Percentiles rank a stretch among this genome's conserved stretches.
Conservation (phyloP, 177 flowering plant species). For the Vitis hybrid region DNA sequence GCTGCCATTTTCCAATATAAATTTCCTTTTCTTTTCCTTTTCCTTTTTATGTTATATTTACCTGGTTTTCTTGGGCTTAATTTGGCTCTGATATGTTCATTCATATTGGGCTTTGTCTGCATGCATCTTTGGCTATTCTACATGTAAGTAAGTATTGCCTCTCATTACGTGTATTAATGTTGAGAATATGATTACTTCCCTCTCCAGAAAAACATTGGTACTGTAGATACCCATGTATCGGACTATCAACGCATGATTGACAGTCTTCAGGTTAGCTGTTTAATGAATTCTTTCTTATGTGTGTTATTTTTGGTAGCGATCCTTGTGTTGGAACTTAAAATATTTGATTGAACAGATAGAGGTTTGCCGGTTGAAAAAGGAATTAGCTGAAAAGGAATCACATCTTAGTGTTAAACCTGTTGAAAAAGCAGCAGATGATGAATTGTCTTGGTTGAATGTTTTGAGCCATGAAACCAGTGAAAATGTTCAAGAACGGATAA, state of each 20-base stretch:
- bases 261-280: constrained; percentile 68
- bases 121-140: too few species aligned
- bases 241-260: constrained; percentile 94
- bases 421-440: constrained; percentile 75
- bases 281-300: constrained; percentile 7
- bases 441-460: constrained; percentile 72
- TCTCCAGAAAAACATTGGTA: constrained; percentile 83
- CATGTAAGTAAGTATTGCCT: not conserved
- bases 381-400: constrained; percentile 79
- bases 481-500: constrained; percentile 91
- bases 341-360: constrained; percentile 52
- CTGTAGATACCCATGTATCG: constrained; percentile 79
- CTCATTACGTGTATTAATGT: not conserved
- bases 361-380: constrained; percentile 69
- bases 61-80: not conserved
- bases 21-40: not conserved
- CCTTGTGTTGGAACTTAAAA: not conserved
- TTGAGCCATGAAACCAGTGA: constrained; percentile 83
- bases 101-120: too few species aligned
- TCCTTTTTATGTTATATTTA: not conserved
- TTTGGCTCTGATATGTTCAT: not conserved
- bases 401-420: constrained; percentile 65
- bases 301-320: not conserved
- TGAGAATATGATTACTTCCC: not conserved
- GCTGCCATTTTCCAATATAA: too few species aligned